phyloP scores from a whole-genome alignment of 148 eudicot genomes.

The Dysphania ambrosioides region DNA sequence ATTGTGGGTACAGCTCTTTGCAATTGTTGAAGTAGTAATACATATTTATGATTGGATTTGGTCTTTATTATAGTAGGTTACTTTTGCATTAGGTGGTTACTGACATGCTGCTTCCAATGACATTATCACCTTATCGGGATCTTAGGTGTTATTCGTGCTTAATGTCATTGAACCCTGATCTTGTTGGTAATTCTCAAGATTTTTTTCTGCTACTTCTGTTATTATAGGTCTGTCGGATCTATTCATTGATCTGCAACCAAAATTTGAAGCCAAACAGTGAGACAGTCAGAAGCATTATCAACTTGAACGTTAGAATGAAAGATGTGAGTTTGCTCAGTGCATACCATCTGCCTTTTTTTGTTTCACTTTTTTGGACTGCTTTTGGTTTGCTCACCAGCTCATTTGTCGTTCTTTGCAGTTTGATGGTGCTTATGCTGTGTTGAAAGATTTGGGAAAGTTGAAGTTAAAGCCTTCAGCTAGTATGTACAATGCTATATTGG shows the following conservation, averaged over 20 bases:
- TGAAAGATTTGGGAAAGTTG: conserved; percentile 45
- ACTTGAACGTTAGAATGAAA: conserved; percentile 63
- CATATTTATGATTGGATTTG: background rate
- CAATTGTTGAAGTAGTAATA: background rate
- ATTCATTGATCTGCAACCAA: conserved; percentile 44
- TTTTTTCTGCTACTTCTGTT: conserved; percentile 21
- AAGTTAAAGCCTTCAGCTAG: conserved; percentile 47
- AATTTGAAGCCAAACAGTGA: conserved; percentile 52
- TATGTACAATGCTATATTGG: conserved; percentile 75
- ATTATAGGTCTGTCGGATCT: conserved; percentile 63
- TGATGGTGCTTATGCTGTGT: conserved; percentile 62
- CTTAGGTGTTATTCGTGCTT: background rate
- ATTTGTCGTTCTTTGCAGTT: conserved; percentile 43
- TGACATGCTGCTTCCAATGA: background rate
- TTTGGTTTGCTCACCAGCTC: conserved; percentile 12
- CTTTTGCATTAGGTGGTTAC: background rate
- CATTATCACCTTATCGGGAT: background rate
- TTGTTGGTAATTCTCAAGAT: conserved; percentile 10
- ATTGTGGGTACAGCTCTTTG: background rate
- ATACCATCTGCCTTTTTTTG: conserved; percentile 7
- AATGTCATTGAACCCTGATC: background rate
- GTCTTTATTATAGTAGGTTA: background rate
- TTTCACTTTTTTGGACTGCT: background rate
- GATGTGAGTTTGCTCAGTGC: conserved; percentile 58
- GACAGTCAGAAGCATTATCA: conserved; percentile 71